phyloP scores from a whole-genome alignment of 2,329 filamentous ascomycete species.

The Neofusicoccum sp. region DNA sequence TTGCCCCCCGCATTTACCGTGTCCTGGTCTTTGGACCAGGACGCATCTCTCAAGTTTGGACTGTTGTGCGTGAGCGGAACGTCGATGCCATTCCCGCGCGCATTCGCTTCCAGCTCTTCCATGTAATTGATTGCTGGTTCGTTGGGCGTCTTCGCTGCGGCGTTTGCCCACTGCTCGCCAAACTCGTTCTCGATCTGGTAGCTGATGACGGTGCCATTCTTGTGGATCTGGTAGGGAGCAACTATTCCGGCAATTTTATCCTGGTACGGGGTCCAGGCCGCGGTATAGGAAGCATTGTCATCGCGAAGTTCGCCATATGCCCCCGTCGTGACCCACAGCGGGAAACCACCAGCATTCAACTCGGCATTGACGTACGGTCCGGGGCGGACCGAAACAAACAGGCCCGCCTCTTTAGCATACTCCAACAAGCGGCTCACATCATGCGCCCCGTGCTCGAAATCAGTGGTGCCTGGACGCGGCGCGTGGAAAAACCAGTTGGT shows the following conservation, averaged over 20 bases:
- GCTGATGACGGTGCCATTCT: conserved; percentile 59
- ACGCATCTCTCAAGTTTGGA: conserved; percentile 60
- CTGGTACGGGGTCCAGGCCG: conserved; percentile 59
- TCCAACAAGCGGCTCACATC: conserved; percentile 57
- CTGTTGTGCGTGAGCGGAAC: conserved; percentile 62
- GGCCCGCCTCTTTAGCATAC: conserved; percentile 56
- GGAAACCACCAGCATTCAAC: conserved; percentile 63
- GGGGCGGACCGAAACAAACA: conserved; percentile 59
- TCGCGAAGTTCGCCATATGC: conserved; percentile 58
- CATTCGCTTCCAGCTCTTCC: conserved; percentile 57
- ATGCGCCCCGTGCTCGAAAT: conserved; percentile 58
- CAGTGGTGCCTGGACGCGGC: conserved; percentile 48
- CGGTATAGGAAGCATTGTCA: conserved; percentile 56
- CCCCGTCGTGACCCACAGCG: conserved; percentile 65
- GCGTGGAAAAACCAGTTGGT: conserved; percentile 54
- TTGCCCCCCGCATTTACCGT: conserved; percentile 53
- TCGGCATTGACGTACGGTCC: conserved; percentile 68
- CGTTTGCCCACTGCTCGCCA: conserved; percentile 43
- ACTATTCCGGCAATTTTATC: conserved; percentile 55
- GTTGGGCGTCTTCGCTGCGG: conserved; percentile 49
- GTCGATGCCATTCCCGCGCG: conserved; percentile 59
- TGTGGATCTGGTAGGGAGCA: conserved; percentile 57
- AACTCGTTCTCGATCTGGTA: conserved; percentile 63
- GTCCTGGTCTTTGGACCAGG: conserved; percentile 64
- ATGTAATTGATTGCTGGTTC: conserved; percentile 56